A percentile compares a stretch with the other conserved stretches of the same genome.
Evolutionary conservation across 352 stramenopile genomes (phyloP).

Genomic region (Globisporangium perplexum): DNA sequence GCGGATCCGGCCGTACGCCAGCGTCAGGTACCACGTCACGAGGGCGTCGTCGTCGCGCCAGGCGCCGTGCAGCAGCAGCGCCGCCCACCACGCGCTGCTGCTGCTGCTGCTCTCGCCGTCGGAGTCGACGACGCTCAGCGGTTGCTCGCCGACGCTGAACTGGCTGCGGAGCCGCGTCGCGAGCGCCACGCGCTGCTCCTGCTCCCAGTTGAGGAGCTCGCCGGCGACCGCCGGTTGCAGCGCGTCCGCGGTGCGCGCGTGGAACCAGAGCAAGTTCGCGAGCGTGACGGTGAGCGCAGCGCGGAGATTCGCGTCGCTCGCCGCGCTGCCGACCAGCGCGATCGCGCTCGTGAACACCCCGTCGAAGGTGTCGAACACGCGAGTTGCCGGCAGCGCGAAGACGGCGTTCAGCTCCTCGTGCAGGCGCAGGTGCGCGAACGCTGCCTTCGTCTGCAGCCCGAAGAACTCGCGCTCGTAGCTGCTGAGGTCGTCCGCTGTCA

Average conservation of each 20-base stretch:
- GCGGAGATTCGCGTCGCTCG: slow-evolving; percentile 5
- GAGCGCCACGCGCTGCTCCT: slow-evolving; percentile 33
- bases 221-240: background rate
- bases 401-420: slow-evolving; percentile 10
- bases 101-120: too few species aligned
- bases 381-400: slow-evolving; percentile 18
- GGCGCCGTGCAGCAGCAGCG: slow-evolving; percentile 37
- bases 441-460: slow-evolving; percentile 47
- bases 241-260: slow-evolving; percentile 7
- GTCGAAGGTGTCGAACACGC: slow-evolving; percentile 25
- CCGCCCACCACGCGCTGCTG: slow-evolving; percentile 25
- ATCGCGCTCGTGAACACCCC: slow-evolving; percentile 7
- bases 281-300: slow-evolving; percentile 31
- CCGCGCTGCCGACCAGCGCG: background rate
- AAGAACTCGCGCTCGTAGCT: slow-evolving; percentile 21
- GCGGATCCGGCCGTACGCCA: slow-evolving; percentile 38
- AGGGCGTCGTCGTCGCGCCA: slow-evolving; percentile 32
- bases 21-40: slow-evolving; percentile 45
- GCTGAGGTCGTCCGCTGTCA: slow-evolving; percentile 13
- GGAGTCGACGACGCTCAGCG: background rate
- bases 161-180: slow-evolving; percentile 25
- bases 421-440: slow-evolving; percentile 27
- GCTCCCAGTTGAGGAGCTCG: slow-evolving; percentile 20
- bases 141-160: slow-evolving; percentile 24
- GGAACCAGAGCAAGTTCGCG: slow-evolving; percentile 28